A percentile compares a stretch with the other conserved stretches of the same genome.
These are phyloP conservation scores for Lolium multiflorum DNA, from an alignment of 176 grass and related monocot species.

Conservation along the genomic window DNA sequence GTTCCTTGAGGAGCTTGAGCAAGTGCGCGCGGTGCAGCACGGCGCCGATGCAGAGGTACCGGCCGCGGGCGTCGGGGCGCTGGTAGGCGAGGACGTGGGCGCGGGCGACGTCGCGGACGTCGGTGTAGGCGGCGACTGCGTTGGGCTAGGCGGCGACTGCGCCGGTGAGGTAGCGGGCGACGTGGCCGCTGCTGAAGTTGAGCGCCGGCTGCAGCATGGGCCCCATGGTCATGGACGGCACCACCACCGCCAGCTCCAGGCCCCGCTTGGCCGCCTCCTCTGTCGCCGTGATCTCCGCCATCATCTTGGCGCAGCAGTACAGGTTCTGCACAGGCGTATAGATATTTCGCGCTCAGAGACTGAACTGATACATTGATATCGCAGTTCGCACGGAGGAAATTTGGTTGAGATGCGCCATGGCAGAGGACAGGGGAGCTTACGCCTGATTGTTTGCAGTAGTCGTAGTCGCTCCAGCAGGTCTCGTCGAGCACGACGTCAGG, in stretches of 20 bases:
- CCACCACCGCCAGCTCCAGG: slow-evolving; percentile 47
- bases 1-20: slow-evolving; percentile 30
- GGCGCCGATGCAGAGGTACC: slow-evolving; percentile 56
- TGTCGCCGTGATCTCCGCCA: slow-evolving; percentile 49
- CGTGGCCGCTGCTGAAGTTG: slow-evolving; percentile 52
- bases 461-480: slow-evolving; percentile 67
- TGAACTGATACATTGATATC: too few species aligned
- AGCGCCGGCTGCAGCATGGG: slow-evolving; percentile 53
- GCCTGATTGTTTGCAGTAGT: slow-evolving; percentile 48
- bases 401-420: too few species aligned
- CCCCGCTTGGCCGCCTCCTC: slow-evolving; percentile 44
- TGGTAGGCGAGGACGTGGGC: slow-evolving; percentile 59
- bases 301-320: slow-evolving; percentile 63
- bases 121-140: slow-evolving; percentile 61
- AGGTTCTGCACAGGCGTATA: slow-evolving; percentile 35
- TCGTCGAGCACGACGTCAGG: slow-evolving; percentile 65
- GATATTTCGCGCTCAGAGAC: background rate
- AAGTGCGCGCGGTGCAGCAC: slow-evolving; percentile 48
- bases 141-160: slow-evolving; percentile 40
- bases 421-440: slow-evolving; percentile 13
- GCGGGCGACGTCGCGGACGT: slow-evolving; percentile 62
- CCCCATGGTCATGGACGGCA: slow-evolving; percentile 42
- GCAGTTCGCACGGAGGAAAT: too few species aligned
- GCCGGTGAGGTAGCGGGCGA: slow-evolving; percentile 56
- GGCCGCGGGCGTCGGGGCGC: slow-evolving; percentile 22